Percentiles rank a stretch among this genome's conserved stretches.
These are phyloP conservation scores for Mycena haematopus DNA, from an alignment of 768 basidiomycete genomes.

Conservation along the genomic window DNA sequence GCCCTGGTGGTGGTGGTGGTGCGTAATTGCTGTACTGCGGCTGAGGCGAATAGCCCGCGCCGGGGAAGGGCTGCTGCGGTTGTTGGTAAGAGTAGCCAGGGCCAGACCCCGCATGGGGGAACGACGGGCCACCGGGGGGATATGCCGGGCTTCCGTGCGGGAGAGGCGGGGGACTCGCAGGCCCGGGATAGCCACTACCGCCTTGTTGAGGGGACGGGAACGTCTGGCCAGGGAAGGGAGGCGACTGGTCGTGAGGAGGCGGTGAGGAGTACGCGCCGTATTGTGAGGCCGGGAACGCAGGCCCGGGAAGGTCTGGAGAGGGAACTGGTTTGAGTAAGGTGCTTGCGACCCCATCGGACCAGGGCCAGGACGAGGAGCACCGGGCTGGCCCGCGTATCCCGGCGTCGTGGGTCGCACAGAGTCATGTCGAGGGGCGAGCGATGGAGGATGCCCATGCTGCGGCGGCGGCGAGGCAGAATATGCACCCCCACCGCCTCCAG, in stretches of 20 bases:
- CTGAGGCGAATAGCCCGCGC: conserved; percentile 22
- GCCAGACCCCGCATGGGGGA: conserved; percentile 13
- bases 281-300: conserved; percentile 16
- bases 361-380: neutral
- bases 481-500: neutral
- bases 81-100: conserved; percentile 24
- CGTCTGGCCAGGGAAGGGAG: conserved; percentile 8
- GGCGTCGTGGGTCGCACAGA: conserved; percentile 23
- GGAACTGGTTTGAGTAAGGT: conserved; percentile 16
- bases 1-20: conserved; percentile 19
- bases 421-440: conserved; percentile 21
- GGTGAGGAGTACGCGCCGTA: conserved; percentile 5
- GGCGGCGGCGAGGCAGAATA: conserved; percentile 19
- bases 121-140: conserved; percentile 32
- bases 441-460: conserved; percentile 4
- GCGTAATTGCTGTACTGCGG: conserved; percentile 17
- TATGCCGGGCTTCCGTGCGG: conserved; percentile 24
- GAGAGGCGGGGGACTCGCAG: conserved; percentile 9
- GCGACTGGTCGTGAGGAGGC: conserved; percentile 10
- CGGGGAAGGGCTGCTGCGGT: conserved; percentile 25
- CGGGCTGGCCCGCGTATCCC: conserved; percentile 9
- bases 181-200: neutral
- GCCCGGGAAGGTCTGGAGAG: conserved; percentile 25
- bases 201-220: conserved; percentile 26
- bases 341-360: conserved; percentile 10